Evolutionary conservation across 2,329 filamentous ascomycete species (phyloP), one percentile per base, ranked within the genome.

Genomic region (Calonectria naviculata): DNA sequence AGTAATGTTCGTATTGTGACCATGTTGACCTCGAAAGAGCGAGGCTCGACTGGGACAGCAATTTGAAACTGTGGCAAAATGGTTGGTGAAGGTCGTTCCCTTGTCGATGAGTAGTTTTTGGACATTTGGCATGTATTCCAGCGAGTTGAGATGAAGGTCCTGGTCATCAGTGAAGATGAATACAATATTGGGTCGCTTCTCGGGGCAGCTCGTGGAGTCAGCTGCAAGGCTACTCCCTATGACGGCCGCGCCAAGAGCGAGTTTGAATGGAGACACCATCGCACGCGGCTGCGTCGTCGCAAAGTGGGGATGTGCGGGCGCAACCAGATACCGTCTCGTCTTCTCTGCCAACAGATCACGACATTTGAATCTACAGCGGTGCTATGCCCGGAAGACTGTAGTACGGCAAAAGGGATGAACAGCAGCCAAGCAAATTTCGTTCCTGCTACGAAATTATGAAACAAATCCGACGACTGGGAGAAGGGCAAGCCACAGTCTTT

Each of bases 121-220:
- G 10, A 65, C 41, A 44, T 38, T 70, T 21, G 61, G 42, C 67
- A 70, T 70, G 42, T 61, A 70, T n/a, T 70, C 52, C 2, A 70
- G 44, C 2, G 67, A 70, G 54, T 65, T 52, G 15, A 70, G 34
- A 21, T 70, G 67, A 10, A 70, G 61, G 29, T 70, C 67, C 19
- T 70, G 67, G 52, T 70, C 67, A 61, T 70, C 67, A 2, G 67
- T 70, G 17, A 70, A 65, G 52, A 70, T 70, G 34, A 70, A 70
- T 26, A 70, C 62, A 34, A 70, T 70, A 19, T 70, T 70, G 26
- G 67, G 67, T 17, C 67, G 49, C 13, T 49, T 54, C 2, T 44
- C 41, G 4, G 56, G 65, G 15, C 65, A 67, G 19, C 38, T 49
- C 10, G 54, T 42, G 36, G 65, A 62, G 36, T 62, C 36, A 17